Evolutionary conservation across 2,329 filamentous ascomycete species (phyloP), one percentile per base, ranked within the genome.

Genomic region (Fusarium hainanense): DNA sequence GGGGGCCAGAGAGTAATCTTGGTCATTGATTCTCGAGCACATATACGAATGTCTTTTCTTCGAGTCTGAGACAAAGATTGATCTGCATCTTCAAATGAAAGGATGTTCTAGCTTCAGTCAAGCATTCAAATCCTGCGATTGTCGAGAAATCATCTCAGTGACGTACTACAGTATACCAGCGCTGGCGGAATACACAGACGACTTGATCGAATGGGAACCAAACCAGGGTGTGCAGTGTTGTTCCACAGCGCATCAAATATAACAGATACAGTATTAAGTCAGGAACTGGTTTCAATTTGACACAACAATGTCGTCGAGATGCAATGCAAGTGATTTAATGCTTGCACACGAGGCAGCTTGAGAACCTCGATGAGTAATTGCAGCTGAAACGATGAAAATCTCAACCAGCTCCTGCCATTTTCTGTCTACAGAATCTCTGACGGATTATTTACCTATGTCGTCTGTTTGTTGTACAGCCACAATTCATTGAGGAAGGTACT

Each of bases 301-400:
- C 21, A 50, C 21, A 27, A 40, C 12, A 23, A 37, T n/a, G 21
- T 43, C 41, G 14, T 16, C 41, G 20, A 43, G 20, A 20, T 43
- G 41, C 27, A 12, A 28, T 28, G 27, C 8, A 40, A 54, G 58
- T 60, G 43, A 42, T n/a, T 46, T 30, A 37, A 37, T 37, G 34
- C 34, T n/a, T n/a, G 34, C 34, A 7, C n/a, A 11, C 23, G 25
- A 41, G 23, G 46, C 18, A 20, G 18, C 32, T 16, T 51, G 23
- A 51, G 61, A 58, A 69, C 58, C 61, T 69, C 48, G 56, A 63
- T 70, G 66, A 46, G 48, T 40, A 57, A 44, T 34, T 40, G 23
- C 32, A 41, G 40, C 21, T 61, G 32, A 28, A 46, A 27, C 21
- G 23, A 37, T 23, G 40, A 57, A 7, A 25, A 48, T 32, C 11